These are phyloP conservation scores for Penicillium diatomitis DNA, from an alignment of 495 filamentous ascomycete genomes.

Conservation along the genomic window DNA sequence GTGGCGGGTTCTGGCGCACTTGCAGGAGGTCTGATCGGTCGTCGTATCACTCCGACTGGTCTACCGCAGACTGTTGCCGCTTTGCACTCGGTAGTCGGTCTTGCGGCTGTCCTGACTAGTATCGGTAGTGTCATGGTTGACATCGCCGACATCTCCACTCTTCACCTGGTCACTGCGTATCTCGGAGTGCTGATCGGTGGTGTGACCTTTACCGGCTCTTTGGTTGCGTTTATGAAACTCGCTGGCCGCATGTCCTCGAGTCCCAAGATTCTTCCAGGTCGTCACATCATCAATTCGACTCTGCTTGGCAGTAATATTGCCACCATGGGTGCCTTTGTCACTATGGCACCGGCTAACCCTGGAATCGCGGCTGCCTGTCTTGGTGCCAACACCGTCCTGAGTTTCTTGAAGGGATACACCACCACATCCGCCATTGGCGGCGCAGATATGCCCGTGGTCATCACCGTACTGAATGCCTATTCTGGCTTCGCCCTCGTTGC, in stretches of 20 bases:
- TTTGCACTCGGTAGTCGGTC: constrained; percentile 71
- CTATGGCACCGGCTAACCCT: constrained; percentile 64
- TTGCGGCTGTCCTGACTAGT: constrained; percentile 73
- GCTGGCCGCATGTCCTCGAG: constrained; percentile 67
- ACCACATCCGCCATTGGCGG: constrained; percentile 76
- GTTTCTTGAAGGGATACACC: constrained; percentile 73
- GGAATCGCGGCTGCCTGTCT: constrained; percentile 64
- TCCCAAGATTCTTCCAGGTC: constrained; percentile 56
- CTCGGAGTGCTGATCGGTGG: constrained; percentile 71
- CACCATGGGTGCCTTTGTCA: constrained; percentile 70
- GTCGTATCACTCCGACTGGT: constrained; percentile 70
- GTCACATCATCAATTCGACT: constrained; percentile 60
- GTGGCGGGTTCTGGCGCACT: constrained; percentile 62
- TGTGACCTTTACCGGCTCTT: constrained; percentile 74
- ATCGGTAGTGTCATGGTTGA: constrained; percentile 71
- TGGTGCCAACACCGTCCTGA: constrained; percentile 61
- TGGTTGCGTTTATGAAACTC: constrained; percentile 75
- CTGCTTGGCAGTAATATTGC: constrained; percentile 63
- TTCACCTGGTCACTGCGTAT: constrained; percentile 73
- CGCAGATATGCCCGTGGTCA: constrained; percentile 82
- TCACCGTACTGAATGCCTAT: constrained; percentile 78
- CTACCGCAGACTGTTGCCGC: constrained; percentile 77
- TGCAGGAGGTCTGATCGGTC: constrained; percentile 59
- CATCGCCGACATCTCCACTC: constrained; percentile 52
- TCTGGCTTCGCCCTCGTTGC: constrained; percentile 77